phyloP scores from a whole-genome alignment of 306 rosid species.

The barrel medic (Medicago truncatula) region MtrunA17r5.0-ANR NC_053049.1:1889501-1890000 shows the following conservation, averaged over 20 bases:
- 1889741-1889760: conserved; percentile 6
- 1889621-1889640: conserved; percentile 38
- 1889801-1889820: conserved; percentile 34
- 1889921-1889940: conserved; percentile 52
- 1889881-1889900: conserved; percentile 64
- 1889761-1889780: conserved; percentile 47
- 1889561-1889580: conserved; percentile 44
- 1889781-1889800: conserved; percentile 49
- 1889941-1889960: conserved; percentile 34
- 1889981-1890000: conserved; percentile 47
- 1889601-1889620: conserved; percentile 40
- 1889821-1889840: conserved; percentile 49
- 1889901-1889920: conserved; percentile 55
- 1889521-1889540: conserved; percentile 44
- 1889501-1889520: conserved; percentile 53
- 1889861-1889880: background rate
- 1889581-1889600: conserved; percentile 51
- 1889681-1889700: conserved; percentile 46
- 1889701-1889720: background rate
- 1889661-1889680: conserved; percentile 45
- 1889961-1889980: conserved; percentile 32
- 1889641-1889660: conserved; percentile 42
- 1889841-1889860: conserved; percentile 42
- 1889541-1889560: conserved; percentile 39
- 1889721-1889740: background rate